Conservation (phyloP, 2,329 filamentous ascomycete genomes). For the Ascochyta fabae region DNA sequence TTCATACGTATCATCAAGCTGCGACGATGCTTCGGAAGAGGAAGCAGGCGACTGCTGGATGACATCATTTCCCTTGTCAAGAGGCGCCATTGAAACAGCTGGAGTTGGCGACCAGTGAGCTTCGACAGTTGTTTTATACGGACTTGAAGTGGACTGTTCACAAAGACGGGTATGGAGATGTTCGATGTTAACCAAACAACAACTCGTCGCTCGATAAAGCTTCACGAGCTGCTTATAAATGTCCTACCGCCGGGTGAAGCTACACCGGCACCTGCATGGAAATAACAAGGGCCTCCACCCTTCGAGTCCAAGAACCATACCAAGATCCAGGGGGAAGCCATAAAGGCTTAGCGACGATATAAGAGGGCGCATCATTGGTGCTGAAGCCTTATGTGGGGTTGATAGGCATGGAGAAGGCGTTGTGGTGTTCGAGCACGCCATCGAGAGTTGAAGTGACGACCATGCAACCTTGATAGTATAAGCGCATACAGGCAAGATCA, state of each 20-base stretch:
- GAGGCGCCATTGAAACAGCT: constrained; percentile 13
- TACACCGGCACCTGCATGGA: constrained; percentile 4
- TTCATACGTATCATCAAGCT: constrained; percentile 43
- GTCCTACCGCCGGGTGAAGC: not conserved
- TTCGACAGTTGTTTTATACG: not conserved
- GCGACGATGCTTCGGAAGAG: constrained; percentile 31
- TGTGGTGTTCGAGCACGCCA: constrained; percentile 28
- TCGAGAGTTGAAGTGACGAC: constrained; percentile 31
- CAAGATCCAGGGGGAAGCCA: constrained; percentile 17
- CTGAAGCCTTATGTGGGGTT: constrained; percentile 14
- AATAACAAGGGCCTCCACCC: constrained; percentile 4
- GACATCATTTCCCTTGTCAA: constrained; percentile 25
- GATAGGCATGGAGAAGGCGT: constrained; percentile 2
- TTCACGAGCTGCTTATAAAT: not conserved
- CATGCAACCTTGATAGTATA: constrained; percentile 5
- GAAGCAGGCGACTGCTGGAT: constrained; percentile 24
- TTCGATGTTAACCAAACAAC: not conserved
- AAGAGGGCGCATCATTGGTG: constrained; percentile 27
- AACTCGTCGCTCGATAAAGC: not conserved
- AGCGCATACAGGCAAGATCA: not conserved
- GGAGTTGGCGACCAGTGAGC: not conserved
- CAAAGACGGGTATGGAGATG: too few species aligned
- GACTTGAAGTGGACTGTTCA: too few species aligned
- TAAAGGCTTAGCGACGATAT: constrained; percentile 20
- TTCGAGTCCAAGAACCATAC: constrained; percentile 1